Base-by-base conservation (phyloP, 169 alveolate genomes). In the Plasmodium sp. region DNA sequence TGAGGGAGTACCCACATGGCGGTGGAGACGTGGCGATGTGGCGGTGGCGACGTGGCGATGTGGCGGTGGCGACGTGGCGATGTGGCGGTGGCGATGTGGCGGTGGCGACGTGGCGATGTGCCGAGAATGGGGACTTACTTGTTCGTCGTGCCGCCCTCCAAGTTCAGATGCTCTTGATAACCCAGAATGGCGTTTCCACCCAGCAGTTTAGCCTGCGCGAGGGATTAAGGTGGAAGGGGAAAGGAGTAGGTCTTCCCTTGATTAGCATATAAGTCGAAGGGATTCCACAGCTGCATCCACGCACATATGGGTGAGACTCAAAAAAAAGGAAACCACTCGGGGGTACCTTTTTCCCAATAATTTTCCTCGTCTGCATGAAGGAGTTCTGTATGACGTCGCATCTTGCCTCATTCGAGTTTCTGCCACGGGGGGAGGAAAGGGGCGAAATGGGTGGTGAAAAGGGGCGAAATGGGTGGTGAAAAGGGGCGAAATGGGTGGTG, bases 181-280 rank as follows among this genome's bases (percentile, higher is more conserved):
- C 96, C 96, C 33, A 93, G 48, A 58, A 93, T 83, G 54, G 96
- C 96, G 56, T 93, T 93, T 3, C 94, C 96, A 1, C 96, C 96
- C 43, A 93, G 16, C 18, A 82, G 58, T 48, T 83, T 84, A n/a
- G 96, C 96, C 94, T 90, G 27, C 31, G 18, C 10, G 58, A 9
- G 22, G 9, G 36, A 83, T 22, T 22, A n/a, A 83, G 48, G 41
- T 16, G 39, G 71, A 54, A 83, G 9, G 34, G 62, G 41, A 67
- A 72, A 33, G 12, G 16, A 71, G 31, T 27, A n/a, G 22, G 31
- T 6, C 12, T 6, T 6, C 75, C 75, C 75, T 2, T 62, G 27
- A 62, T 62, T 62, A 62, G 34, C 75, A 62, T 10, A 48, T 48
- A 48, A 48, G n/a, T 79, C 5, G 9, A 79, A 36, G 34, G 54